Percentiles rank a stretch among this genome's conserved stretches.
These are phyloP conservation scores for Nemania sp. DNA, from an alignment of 2,329 filamentous ascomycete species.

Conservation along the genomic window DNA sequence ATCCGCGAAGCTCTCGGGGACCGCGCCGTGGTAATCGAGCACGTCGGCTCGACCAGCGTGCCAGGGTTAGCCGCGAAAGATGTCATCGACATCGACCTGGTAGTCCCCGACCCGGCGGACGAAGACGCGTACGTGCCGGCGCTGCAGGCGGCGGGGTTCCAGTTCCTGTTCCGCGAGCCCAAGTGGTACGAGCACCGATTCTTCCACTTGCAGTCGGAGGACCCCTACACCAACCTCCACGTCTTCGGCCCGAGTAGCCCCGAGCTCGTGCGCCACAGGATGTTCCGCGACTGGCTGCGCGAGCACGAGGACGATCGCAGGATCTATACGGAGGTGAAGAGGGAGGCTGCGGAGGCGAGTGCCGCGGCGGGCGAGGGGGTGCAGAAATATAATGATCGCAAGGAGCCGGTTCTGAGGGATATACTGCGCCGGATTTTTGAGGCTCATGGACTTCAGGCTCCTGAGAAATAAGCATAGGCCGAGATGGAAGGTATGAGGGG, in stretches of 20 bases:
- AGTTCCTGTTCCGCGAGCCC: slow-evolving; percentile 20
- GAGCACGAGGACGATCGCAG: slow-evolving; percentile 23
- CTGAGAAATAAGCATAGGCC: background rate
- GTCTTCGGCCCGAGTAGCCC: slow-evolving; percentile 19
- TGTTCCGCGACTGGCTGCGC: slow-evolving; percentile 25
- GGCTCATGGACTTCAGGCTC: slow-evolving; percentile 14
- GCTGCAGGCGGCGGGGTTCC: slow-evolving; percentile 23
- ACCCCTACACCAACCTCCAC: slow-evolving; percentile 22
- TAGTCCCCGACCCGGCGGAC: slow-evolving; percentile 14
- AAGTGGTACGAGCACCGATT: slow-evolving; percentile 23
- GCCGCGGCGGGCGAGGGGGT: slow-evolving; percentile 9
- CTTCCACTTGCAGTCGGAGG: slow-evolving; percentile 14
- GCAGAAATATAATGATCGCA: slow-evolving; percentile 15
- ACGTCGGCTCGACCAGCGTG: slow-evolving; percentile 26
- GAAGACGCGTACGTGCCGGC: slow-evolving; percentile 22
- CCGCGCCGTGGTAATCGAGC: slow-evolving; percentile 7
- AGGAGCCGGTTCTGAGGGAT: slow-evolving; percentile 14
- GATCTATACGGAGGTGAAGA: slow-evolving; percentile 13
- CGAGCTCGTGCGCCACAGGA: slow-evolving; percentile 16
- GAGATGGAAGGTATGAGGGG: background rate
- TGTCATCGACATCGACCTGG: slow-evolving; percentile 23
- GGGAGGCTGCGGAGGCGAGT: slow-evolving; percentile 8
- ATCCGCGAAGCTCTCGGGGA: slow-evolving; percentile 20
- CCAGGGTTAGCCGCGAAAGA: slow-evolving; percentile 24
- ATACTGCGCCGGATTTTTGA: slow-evolving; percentile 23